Base-by-base conservation (phyloP, 2,329 filamentous ascomycete species). In the Lachnellula subtilissima region DNA sequence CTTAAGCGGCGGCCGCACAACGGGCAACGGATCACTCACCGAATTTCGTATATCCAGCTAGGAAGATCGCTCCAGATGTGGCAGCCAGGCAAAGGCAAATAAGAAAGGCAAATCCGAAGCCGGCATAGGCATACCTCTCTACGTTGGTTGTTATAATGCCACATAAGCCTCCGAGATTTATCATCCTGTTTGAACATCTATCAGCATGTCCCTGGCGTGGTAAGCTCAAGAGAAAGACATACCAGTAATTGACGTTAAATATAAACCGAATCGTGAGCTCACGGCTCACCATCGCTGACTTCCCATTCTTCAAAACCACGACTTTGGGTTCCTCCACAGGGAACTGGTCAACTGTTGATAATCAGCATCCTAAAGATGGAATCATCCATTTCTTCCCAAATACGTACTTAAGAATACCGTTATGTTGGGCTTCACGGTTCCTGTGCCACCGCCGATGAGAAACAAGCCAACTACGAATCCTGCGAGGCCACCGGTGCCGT, bases 351-450 rank as follows among this genome's bases (percentile, higher is more conserved):
- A 70, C 60, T 74, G 73, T 11, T 50, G 11, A 40, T 85, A 81
- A 62, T 85, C 82, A 9, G 80, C 14, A 19, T 22, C 15, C 7
- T 45, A 28, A 39, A 39, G 2, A 39, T 39, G n/a, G 7, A 15
- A 19, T 22, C 22, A n/a, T n/a, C 47, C 12, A 12, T 37, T 25
- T 35, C 14, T 15, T 9, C 9, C 28, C 28, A 3, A 17, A 6
- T 47, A 6, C 48, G 11, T 52, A 35, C 54, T 81, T 51, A 85
- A 78, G 43, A 85, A 72, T 2, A 81, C 80, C 0, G 80, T 79
- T 32, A 87, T 83, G 61, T 87, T 88, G 19, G 83, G 78, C 72
- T 88, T 89, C 72, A 84, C 81, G 48, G 78, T 78, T 65, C 28
- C 28, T 28, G 9, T 9, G 28, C 28, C 28, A 28, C 8, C 7